phyloP scores from a whole-genome alignment of 306 rosid species.

The Begonia peltatifolia region DNA sequence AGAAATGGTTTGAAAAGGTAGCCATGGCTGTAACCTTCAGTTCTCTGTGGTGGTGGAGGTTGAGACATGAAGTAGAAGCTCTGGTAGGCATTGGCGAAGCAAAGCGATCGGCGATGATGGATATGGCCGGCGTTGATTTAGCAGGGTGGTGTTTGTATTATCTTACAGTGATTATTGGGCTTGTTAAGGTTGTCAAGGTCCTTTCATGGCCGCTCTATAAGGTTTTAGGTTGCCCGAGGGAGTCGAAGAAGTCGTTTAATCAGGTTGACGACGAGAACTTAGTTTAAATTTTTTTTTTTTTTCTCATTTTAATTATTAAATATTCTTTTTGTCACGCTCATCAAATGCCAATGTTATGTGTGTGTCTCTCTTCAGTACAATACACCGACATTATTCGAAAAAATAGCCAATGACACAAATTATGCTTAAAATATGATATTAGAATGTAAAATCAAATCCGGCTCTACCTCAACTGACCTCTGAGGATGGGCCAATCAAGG shows the following conservation, averaged over 20 bases:
- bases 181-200: constrained; percentile 38
- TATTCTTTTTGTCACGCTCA: neutral
- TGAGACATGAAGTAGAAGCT: constrained; percentile 55
- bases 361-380: too few species aligned
- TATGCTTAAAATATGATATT: too few species aligned
- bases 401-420: too few species aligned
- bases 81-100: constrained; percentile 43
- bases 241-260: neutral
- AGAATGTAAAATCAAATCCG: too few species aligned
- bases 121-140: constrained; percentile 34
- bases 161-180: constrained; percentile 45
- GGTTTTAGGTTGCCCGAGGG: constrained; percentile 17
- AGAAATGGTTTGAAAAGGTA: constrained; percentile 42
- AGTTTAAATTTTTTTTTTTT: too few species aligned
- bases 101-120: constrained; percentile 31
- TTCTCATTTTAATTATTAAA: neutral
- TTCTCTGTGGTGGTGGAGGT: constrained; percentile 66
- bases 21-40: constrained; percentile 33
- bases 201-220: constrained; percentile 24
- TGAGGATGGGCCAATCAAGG: too few species aligned
- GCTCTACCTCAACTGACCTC: too few species aligned
- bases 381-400: too few species aligned
- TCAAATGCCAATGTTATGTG: too few species aligned
- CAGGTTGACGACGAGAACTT: neutral
- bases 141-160: constrained; percentile 63